A percentile compares a stretch with the other conserved stretches of the same genome.
Conservation (phyloP, 2,329 filamentous ascomycete genomes). For the Tolypocladium sp. region DNA sequence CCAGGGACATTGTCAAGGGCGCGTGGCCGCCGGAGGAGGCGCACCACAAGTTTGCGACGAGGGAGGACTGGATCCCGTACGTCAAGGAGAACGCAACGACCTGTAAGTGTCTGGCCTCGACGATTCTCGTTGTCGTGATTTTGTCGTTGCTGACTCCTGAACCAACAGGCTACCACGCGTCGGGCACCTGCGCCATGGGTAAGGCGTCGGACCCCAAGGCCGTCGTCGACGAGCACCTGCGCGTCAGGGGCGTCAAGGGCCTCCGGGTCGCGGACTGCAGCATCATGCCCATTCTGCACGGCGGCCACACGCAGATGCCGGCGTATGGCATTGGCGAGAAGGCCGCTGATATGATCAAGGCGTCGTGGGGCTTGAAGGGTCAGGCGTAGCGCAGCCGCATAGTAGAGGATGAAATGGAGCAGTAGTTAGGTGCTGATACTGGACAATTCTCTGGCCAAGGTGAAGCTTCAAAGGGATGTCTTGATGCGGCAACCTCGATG, state of each 20-base stretch:
- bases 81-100: slow-evolving; percentile 52
- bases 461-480: too few species aligned
- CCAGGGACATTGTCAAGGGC: slow-evolving; percentile 49
- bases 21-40: slow-evolving; percentile 44
- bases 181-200: slow-evolving; percentile 49
- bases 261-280: slow-evolving; percentile 42
- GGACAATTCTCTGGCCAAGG: too few species aligned
- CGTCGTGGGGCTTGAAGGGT: background rate
- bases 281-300: slow-evolving; percentile 36
- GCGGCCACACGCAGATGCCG: slow-evolving; percentile 37
- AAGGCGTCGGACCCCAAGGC: slow-evolving; percentile 14
- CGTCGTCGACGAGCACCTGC: slow-evolving; percentile 40
- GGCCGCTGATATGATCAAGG: slow-evolving; percentile 15
- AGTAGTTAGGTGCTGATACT: background rate
- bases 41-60: slow-evolving; percentile 42
- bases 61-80: slow-evolving; percentile 49
- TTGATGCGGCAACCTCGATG: too few species aligned
- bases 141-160: background rate
- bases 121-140: background rate
- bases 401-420: background rate
- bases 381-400: background rate
- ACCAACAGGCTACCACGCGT: slow-evolving; percentile 43
- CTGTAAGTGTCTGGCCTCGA: slow-evolving; percentile 30
- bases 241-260: slow-evolving; percentile 36
- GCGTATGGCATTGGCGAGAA: slow-evolving; percentile 47